A percentile compares a stretch with the other conserved stretches of the same genome.
These are phyloP conservation scores for Ophiobolus disseminans DNA, from an alignment of 2,329 filamentous ascomycete genomes.

Conservation along the genomic window DNA sequence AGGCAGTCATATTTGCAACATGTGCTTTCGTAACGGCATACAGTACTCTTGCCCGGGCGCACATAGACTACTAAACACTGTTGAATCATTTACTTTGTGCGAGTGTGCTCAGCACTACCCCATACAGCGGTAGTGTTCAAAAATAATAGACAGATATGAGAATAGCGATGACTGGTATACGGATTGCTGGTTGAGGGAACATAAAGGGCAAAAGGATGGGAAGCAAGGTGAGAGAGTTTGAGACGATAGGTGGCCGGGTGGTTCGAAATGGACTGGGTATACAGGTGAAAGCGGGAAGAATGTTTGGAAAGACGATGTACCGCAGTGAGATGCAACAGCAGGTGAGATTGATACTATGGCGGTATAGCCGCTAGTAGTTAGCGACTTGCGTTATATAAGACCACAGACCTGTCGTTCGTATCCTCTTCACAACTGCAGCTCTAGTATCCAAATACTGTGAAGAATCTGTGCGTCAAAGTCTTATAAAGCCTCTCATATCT, in stretches of 20 bases:
- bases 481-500: no score
- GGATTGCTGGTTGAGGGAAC: slow-evolving; percentile 13
- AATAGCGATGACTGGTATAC: slow-evolving; percentile 18
- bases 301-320: slow-evolving; percentile 15
- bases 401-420: no score
- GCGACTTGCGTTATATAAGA: no score
- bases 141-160: background rate
- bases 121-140: slow-evolving; percentile 13
- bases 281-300: slow-evolving; percentile 2
- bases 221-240: background rate
- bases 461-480: no score
- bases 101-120: slow-evolving; percentile 5
- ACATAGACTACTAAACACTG: slow-evolving; percentile 6
- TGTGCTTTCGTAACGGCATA: slow-evolving; percentile 20
- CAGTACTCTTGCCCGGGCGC: slow-evolving; percentile 12
- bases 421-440: no score
- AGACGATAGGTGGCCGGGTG: slow-evolving; percentile 12
- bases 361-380: no score
- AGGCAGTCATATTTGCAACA: background rate
- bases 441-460: no score
- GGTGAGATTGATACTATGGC: no score
- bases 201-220: slow-evolving; percentile 2
- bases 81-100: slow-evolving; percentile 17
- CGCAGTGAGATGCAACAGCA: slow-evolving; percentile 9
- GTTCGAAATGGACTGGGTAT: slow-evolving; percentile 13